Evolutionary conservation across 805 yeast genomes (phyloP).

Genomic region (Metschnikowia lochheadii): DNA sequence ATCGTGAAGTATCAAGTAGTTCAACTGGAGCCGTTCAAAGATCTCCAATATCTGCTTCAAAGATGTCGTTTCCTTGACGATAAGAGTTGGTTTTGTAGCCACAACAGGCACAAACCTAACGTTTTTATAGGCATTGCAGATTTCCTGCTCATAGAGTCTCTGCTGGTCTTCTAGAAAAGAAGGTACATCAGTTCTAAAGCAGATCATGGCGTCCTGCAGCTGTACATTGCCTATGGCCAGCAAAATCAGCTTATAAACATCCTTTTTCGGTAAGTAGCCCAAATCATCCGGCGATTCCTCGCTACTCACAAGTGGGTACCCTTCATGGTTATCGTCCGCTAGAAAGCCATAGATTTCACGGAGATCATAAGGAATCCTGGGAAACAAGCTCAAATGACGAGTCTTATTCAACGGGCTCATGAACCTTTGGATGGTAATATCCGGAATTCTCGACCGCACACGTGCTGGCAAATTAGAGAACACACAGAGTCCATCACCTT

Average conservation of each 20-base stretch:
- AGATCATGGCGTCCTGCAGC: conserved; percentile 9
- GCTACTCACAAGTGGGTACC: conserved; percentile 35
- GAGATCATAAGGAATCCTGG: conserved; percentile 23
- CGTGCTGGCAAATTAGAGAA: conserved; percentile 28
- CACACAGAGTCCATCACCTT: conserved; percentile 37
- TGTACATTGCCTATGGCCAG: conserved; percentile 14
- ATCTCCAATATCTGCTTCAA: conserved; percentile 30
- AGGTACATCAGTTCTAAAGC: conserved; percentile 12
- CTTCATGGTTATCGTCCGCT: conserved; percentile 37
- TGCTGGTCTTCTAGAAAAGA: conserved; percentile 1
- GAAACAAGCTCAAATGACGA: conserved; percentile 29
- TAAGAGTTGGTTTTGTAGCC: conserved; percentile 18
- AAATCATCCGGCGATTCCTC: conserved; percentile 23
- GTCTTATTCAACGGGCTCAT: conserved; percentile 30
- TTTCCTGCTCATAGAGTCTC: conserved; percentile 5
- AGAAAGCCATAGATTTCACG: conserved; percentile 18
- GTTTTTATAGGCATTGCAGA: neutral
- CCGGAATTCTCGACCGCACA: conserved; percentile 31
- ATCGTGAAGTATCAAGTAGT: conserved; percentile 29
- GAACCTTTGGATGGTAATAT: conserved; percentile 21
- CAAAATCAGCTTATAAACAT: conserved; percentile 17
- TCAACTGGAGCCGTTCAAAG: conserved; percentile 37
- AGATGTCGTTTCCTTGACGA: conserved; percentile 30
- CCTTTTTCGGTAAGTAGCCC: conserved; percentile 35
- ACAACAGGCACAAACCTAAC: conserved; percentile 9